Evolutionary conservation across 495 filamentous ascomycete genomes (phyloP).

Genomic region (Hypoxylon fragiforme): DNA sequence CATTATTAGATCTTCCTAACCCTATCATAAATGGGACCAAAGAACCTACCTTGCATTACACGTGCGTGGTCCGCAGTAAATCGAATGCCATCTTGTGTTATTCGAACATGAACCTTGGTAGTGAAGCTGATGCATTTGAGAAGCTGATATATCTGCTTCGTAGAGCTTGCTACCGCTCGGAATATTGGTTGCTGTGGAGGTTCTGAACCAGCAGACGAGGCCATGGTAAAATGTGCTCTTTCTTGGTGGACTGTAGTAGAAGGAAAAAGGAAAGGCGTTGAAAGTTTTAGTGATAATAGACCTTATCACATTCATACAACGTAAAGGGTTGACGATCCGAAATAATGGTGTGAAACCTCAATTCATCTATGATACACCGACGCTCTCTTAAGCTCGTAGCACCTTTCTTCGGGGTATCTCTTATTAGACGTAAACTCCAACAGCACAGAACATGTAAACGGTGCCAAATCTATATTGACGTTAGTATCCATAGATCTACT

Average conservation of each 20-base stretch:
- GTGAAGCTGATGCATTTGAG: slow-evolving; percentile 86
- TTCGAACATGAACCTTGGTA: slow-evolving; percentile 78
- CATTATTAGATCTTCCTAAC: slow-evolving; percentile 5
- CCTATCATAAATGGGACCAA: background rate
- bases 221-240: slow-evolving; percentile 10
- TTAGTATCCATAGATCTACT: no score
- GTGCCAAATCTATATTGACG: slow-evolving; percentile 74
- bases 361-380: slow-evolving; percentile 50
- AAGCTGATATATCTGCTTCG: slow-evolving; percentile 84
- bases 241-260: no score
- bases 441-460: slow-evolving; percentile 97
- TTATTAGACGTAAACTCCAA: slow-evolving; percentile 92
- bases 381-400: slow-evolving; percentile 31
- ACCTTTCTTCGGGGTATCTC: slow-evolving; percentile 46
- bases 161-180: slow-evolving; percentile 81
- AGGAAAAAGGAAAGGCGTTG: no score
- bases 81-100: slow-evolving; percentile 78
- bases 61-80: slow-evolving; percentile 84
- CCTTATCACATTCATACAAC: slow-evolving; percentile 19
- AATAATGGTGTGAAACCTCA: slow-evolving; percentile 21
- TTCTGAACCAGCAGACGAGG: slow-evolving; percentile 8
- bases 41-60: slow-evolving; percentile 73
- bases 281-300: background rate
- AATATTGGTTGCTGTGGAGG: slow-evolving; percentile 60
- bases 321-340: slow-evolving; percentile 9